Conservation (phyloP, 257 asterid species). For the Thymus mandschuricus region DNA sequence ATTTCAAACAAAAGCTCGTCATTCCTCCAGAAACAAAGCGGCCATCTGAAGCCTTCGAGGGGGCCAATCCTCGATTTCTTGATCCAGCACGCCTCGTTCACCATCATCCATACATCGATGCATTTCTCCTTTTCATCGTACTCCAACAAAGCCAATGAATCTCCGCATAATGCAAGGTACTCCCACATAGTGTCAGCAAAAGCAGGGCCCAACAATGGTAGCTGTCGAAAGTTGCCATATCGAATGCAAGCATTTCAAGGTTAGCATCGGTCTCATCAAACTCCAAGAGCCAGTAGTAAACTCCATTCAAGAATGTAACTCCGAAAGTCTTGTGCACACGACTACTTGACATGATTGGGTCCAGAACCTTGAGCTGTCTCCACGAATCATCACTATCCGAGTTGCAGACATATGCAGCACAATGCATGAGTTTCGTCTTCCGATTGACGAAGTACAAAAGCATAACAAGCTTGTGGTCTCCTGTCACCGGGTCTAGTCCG, state of each 20-base stretch:
- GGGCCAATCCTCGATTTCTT: constrained; percentile 40
- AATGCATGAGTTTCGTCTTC: too few species aligned
- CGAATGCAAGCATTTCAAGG: constrained; percentile 42
- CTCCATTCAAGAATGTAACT: constrained; percentile 48
- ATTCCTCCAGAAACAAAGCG: constrained; percentile 46
- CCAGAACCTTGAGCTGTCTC: constrained; percentile 43
- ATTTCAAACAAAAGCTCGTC: constrained; percentile 39
- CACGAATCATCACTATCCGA: constrained; percentile 46
- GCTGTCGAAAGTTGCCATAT: constrained; percentile 38
- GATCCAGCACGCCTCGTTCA: constrained; percentile 43
- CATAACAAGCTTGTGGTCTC: constrained; percentile 46
- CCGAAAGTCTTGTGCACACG: constrained; percentile 32
- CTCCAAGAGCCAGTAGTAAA: constrained; percentile 50
- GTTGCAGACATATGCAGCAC: constrained; percentile 34
- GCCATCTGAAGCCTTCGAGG: constrained; percentile 24
- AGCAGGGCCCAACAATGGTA: constrained; percentile 36
- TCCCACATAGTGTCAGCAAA: constrained; percentile 32
- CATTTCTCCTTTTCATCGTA: constrained; percentile 32
- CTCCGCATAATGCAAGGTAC: constrained; percentile 40
- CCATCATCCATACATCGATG: constrained; percentile 51
- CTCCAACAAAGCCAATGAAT: constrained; percentile 41
- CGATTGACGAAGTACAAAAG: constrained; percentile 41
- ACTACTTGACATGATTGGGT: constrained; percentile 31
- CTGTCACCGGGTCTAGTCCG: constrained; percentile 42
- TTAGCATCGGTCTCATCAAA: constrained; percentile 12